Percentiles rank a stretch among this genome's conserved stretches.
These are phyloP conservation scores for Pseudotsuga menziesii DNA, from an alignment of 75 land plant species.

Conservation along the genomic window DNA sequence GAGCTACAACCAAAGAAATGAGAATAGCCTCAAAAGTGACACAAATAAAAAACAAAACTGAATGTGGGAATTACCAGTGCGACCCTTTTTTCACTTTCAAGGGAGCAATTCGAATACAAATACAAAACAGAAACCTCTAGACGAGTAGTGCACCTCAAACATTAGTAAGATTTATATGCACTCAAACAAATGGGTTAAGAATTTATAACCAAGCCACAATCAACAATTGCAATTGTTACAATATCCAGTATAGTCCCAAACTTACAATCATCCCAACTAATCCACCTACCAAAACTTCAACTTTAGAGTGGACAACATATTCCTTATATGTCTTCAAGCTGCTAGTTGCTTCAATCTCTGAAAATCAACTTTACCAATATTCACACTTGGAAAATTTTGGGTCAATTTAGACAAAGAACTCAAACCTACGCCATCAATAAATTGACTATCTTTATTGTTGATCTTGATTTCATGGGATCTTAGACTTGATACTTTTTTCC, in stretches of 20 bases:
- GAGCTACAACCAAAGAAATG: too few species aligned
- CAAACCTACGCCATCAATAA: background rate
- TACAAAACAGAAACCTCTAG: too few species aligned
- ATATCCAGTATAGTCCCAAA: background rate
- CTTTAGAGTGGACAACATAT: constrained; percentile 42
- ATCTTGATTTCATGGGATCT: background rate
- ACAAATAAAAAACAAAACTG: too few species aligned
- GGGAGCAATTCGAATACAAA: too few species aligned
- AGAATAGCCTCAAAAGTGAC: too few species aligned
- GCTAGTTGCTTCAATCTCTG: constrained; percentile 21
- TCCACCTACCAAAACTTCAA: constrained; percentile 43
- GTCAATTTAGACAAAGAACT: constrained; percentile 15
- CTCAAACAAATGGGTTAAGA: too few species aligned
- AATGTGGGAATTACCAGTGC: too few species aligned
- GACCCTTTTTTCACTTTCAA: too few species aligned
- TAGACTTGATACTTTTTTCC: background rate
- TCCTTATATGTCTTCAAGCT: constrained; percentile 40
- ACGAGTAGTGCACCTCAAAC: too few species aligned
- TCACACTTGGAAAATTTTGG: background rate
- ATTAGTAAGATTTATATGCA: too few species aligned
- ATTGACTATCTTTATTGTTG: background rate
- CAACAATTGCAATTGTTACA: too few species aligned
- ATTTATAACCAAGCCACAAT: too few species aligned
- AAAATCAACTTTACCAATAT: constrained; percentile 23
- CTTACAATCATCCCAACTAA: constrained; percentile 31